Evolutionary conservation across 495 filamentous ascomycete genomes (phyloP).

Genomic region (Penicillium angulare): DNA sequence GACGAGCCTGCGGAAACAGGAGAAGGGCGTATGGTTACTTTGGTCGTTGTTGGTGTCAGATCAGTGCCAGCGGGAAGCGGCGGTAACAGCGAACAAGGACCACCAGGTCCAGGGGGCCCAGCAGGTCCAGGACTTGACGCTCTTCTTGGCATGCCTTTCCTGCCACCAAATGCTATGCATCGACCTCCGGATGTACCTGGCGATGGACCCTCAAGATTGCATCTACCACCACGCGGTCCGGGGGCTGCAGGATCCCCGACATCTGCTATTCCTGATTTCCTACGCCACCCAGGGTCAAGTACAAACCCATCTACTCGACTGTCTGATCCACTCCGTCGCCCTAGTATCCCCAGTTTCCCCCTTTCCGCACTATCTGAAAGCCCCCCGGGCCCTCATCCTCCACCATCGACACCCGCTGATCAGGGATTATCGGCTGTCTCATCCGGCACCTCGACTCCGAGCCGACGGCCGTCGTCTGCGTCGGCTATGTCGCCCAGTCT

Average conservation of each 20-base stretch:
- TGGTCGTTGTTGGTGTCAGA: conserved; percentile 72
- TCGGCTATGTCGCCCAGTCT: conserved; percentile 42
- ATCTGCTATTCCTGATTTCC: conserved; percentile 44
- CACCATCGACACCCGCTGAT: conserved; percentile 69
- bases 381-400: conserved; percentile 61
- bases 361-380: conserved; percentile 52
- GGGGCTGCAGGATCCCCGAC: conserved; percentile 49
- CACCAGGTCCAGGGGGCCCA: conserved; percentile 34
- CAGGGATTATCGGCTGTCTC: conserved; percentile 56
- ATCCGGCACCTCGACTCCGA: conserved; percentile 56
- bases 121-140: conserved; percentile 45
- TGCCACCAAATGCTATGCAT: conserved; percentile 54
- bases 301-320: conserved; percentile 31
- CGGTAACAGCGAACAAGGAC: conserved; percentile 43
- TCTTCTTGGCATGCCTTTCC: conserved; percentile 55
- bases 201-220: conserved; percentile 46
- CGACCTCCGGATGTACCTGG: conserved; percentile 36
- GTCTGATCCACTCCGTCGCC: conserved; percentile 36
- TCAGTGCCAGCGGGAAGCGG: conserved; percentile 59
- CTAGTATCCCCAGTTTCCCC: conserved; percentile 25
- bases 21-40: conserved; percentile 63
- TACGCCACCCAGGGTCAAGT: conserved; percentile 44
- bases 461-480: conserved; percentile 51
- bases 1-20: conserved; percentile 46
- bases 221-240: too few species aligned